Evolutionary conservation across 2,329 filamentous ascomycete species (phyloP), one percentile per base, ranked within the genome.

Genomic region (Sporothrix schenckii): DNA sequence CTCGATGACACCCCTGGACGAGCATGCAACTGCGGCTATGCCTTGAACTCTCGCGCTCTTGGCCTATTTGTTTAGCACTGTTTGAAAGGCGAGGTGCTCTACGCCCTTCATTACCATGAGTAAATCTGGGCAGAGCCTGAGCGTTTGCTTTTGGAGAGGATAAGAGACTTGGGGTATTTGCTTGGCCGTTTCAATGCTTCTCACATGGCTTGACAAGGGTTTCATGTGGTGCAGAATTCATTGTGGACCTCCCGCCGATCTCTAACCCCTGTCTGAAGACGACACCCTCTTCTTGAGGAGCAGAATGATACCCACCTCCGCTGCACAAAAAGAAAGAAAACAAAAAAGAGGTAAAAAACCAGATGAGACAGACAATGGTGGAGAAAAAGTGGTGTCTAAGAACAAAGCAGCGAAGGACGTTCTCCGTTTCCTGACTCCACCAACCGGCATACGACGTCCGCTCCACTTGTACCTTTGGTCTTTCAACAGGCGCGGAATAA

Each of bases 191-290:
- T 71, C 69, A 68, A 54, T 68, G 66, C 69, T 63, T 41, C 60
- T 56, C 69, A 68, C 69, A 71, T 71, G 69, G 69, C 69, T 68
- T 27, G 69, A 71, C 69, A 71, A 70, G 69, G 69, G 69, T 71
- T 71, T 71, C 69, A 71, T 65, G 39, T 70, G 27, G 58, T 66
- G 49, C 60, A 47, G 49, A 49, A 50, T 49, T n/a, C 14, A 50
- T 14, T 53, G 68, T 54, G 58, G 49, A 44, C 13, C 24, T 52
- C 39, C 39, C 50, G 34, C 52, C 44, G 50, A 66, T 49, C 61
- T 41, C 16, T 66, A 39, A 44, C 50, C 68, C 69, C 58, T 70
- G 56, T 58, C 66, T 41, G 50, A 66, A 24, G 27, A 70, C 63
- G n/a, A 58, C 39, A 66, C 47, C 61, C 41, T 65, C 41, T 50